Evolutionary conservation across 148 eudicot genomes (phyloP).

Genomic region (Arbutus unedo): DNA sequence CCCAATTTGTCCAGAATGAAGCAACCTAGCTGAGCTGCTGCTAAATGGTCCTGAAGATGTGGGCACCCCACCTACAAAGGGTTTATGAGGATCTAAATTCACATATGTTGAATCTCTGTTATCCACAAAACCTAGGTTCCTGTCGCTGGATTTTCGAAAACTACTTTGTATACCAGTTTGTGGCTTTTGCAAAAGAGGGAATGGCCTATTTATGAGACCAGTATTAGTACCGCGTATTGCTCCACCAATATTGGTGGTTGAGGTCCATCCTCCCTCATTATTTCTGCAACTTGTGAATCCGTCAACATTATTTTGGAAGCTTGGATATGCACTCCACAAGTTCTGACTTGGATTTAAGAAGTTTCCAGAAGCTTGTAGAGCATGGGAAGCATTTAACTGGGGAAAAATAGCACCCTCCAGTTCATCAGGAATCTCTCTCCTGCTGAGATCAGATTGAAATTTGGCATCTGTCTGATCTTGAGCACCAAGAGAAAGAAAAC

Average conservation of each 20-base stretch:
- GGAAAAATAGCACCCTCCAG: slow-evolving; percentile 19
- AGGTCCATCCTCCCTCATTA: slow-evolving; percentile 10
- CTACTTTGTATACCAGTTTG: slow-evolving; percentile 16
- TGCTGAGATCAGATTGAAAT: slow-evolving; percentile 15
- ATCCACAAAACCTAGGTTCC: slow-evolving; percentile 8
- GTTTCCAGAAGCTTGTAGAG: slow-evolving; percentile 16
- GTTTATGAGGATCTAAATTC: slow-evolving; percentile 14
- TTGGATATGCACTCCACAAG: slow-evolving; percentile 13
- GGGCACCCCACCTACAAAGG: slow-evolving; percentile 4
- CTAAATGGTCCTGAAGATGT: slow-evolving; percentile 19
- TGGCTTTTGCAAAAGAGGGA: slow-evolving; percentile 14
- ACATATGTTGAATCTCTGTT: slow-evolving; percentile 9
- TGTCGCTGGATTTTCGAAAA: not conserved
- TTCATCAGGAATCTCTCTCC: slow-evolving; percentile 14
- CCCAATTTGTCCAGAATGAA: slow-evolving; percentile 15
- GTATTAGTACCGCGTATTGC: not conserved
- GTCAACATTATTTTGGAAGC: slow-evolving; percentile 16
- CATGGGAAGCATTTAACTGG: slow-evolving; percentile 16
- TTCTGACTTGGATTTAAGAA: slow-evolving; percentile 8
- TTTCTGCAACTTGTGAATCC: slow-evolving; percentile 12
- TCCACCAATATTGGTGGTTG: slow-evolving; percentile 17
- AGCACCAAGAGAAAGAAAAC: slow-evolving; percentile 36
- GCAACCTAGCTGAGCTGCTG: slow-evolving; percentile 13
- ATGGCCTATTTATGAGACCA: slow-evolving; percentile 16
- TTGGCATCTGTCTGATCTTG: slow-evolving; percentile 22